phyloP scores from a whole-genome alignment of 2,329 filamentous ascomycete genomes.

The Aspergillus intermedius region DNA sequence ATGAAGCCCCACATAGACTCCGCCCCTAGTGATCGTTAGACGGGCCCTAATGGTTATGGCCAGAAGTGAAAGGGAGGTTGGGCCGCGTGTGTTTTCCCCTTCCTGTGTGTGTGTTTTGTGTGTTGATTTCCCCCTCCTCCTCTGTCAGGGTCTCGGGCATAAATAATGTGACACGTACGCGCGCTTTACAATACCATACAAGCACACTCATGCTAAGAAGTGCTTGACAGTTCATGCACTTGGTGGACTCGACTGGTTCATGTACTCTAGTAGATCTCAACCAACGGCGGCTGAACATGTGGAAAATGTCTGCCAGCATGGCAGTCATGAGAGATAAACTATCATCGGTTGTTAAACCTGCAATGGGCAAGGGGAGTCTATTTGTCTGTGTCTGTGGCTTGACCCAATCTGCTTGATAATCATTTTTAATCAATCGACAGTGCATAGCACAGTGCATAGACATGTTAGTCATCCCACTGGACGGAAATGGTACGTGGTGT shows the following conservation, averaged over 20 bases:
- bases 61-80: conserved; percentile 16
- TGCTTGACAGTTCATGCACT: background rate
- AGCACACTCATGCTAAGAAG: too few species aligned
- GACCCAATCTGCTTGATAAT: background rate
- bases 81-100: conserved; percentile 10
- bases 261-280: background rate
- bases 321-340: background rate
- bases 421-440: background rate
- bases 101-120: background rate
- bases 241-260: background rate
- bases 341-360: background rate
- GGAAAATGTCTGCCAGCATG: conserved; percentile 11
- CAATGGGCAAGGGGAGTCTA: background rate
- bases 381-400: background rate
- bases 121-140: background rate
- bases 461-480: background rate
- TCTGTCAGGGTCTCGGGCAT: conserved; percentile 2
- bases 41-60: conserved; percentile 13
- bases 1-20: conserved; percentile 15
- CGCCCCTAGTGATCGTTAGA: conserved; percentile 19
- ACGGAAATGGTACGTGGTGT: background rate
- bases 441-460: background rate
- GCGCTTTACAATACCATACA: background rate
- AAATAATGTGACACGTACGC: background rate
- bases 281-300: conserved; percentile 12